Evolutionary conservation across 1,139 yeast species (phyloP).

Genomic region (Kodamaea alishanica): DNA sequence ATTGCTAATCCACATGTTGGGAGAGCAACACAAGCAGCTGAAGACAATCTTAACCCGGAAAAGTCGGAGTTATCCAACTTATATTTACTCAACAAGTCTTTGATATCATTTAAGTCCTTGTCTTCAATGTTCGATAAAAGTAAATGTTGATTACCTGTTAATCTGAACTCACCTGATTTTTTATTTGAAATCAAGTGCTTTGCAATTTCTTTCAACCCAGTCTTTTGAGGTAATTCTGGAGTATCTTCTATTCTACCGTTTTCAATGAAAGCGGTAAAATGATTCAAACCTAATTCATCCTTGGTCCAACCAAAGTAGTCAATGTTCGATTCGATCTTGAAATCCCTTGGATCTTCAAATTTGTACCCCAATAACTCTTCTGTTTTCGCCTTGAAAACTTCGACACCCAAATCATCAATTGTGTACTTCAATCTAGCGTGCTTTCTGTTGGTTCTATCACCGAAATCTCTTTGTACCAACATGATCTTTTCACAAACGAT

Average conservation of each 20-base stretch:
- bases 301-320: slow-evolving; percentile 94
- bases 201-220: slow-evolving; percentile 81
- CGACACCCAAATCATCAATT: slow-evolving; percentile 86
- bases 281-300: slow-evolving; percentile 84
- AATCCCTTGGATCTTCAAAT: slow-evolving; percentile 68
- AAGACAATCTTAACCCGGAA: slow-evolving; percentile 81
- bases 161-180: slow-evolving; percentile 77
- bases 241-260: slow-evolving; percentile 97
- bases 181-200: slow-evolving; percentile 46
- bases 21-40: slow-evolving; percentile 97
- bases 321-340: slow-evolving; percentile 78
- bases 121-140: slow-evolving; percentile 71
- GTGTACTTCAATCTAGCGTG: slow-evolving; percentile 98
- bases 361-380: slow-evolving; percentile 79
- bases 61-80: slow-evolving; percentile 82
- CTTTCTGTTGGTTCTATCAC: slow-evolving; percentile 95
- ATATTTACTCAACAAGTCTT: slow-evolving; percentile 62
- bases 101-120: slow-evolving; percentile 59
- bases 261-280: slow-evolving; percentile 91
- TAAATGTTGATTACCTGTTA: slow-evolving; percentile 95
- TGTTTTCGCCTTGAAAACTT: slow-evolving; percentile 70
- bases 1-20: slow-evolving; percentile 98
- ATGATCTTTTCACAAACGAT: slow-evolving; percentile 86
- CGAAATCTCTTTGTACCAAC: slow-evolving; percentile 92
- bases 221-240: slow-evolving; percentile 82